Base-by-base conservation (phyloP, 2,329 filamentous ascomycete species). In the Sporothrix pseudoabietina region DNA sequence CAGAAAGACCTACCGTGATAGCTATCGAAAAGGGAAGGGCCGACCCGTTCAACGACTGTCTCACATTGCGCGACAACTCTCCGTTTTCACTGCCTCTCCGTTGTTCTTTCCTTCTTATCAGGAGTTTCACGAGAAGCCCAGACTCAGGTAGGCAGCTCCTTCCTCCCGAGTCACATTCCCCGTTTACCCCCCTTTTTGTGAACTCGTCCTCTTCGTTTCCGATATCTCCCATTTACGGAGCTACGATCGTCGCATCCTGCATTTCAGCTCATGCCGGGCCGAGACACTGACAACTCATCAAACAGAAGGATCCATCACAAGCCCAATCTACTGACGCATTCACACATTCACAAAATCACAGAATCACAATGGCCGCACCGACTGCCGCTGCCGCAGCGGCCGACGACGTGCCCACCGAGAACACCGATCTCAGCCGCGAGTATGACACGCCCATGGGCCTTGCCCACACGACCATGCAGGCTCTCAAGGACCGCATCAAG, bases 401-500 rank as follows among this genome's bases (percentile, higher is more conserved):
- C 6, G 44, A 14, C 19, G 47, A n/a, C 9, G 47, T 26, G 14
- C 52, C 59, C 59, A 76, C 78, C 26, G 79, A 79, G 72, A 65
- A 73, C 49, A 83, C 82, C 9, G 79, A 80, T 10, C 81, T 85
- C 74, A 84, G 82, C 80, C 80, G 79, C 74, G 79, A 84, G 75
- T 85, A 85, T 79, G 83, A 85, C 63, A 85, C 83, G 52, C 83
- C 82, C 4, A 76, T 85, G 35, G 83, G 83, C 19, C 78, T 85
- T 41, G 81, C 81, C 44, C 83, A 85, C 78, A 82, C 82, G 12
- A 84, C 83, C 4, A 82, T 84, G 81, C 82, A 84, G 76, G 82
- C 84, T 14, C 81, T 89, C 75, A 89, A 89, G 78, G 86, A 86
- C 74, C 83, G 87, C 72, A 88, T 89, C 78, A 87, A 87, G 81